phyloP scores from a whole-genome alignment of 2,329 filamentous ascomycete species.

The Phyllosticta citrichinensis region DNA sequence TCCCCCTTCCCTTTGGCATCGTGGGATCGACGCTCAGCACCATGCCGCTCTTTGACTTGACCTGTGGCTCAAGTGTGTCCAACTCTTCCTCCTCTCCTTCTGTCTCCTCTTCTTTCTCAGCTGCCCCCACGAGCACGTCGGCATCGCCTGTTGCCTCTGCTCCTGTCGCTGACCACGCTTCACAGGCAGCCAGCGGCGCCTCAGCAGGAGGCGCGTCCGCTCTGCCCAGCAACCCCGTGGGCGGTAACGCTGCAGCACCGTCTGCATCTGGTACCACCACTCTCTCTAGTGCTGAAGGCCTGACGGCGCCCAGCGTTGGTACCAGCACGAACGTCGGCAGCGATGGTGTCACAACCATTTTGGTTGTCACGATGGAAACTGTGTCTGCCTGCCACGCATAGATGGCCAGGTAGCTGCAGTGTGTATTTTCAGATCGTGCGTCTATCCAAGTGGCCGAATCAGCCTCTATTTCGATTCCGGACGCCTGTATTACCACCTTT shows the following conservation, averaged over 20 bases:
- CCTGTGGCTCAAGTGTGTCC: slow-evolving; percentile 16
- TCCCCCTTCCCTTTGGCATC: slow-evolving; percentile 61
- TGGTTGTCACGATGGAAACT: neutral
- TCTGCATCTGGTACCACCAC: neutral
- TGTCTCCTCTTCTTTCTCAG: neutral
- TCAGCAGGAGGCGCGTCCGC: neutral
- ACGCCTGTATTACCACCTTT: neutral
- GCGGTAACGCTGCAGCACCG: neutral
- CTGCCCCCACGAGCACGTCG: too few species aligned
- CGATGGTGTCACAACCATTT: neutral
- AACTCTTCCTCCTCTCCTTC: slow-evolving; percentile 10
- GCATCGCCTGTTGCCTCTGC: neutral
- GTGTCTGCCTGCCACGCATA: neutral
- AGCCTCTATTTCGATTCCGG: too few species aligned
- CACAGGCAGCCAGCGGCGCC: neutral
- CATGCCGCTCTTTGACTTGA: slow-evolving; percentile 25
- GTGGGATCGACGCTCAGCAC: slow-evolving; percentile 38
- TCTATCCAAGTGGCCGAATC: neutral
- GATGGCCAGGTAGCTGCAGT: neutral
- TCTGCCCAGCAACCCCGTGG: neutral
- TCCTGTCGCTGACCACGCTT: neutral
- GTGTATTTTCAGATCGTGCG: neutral
- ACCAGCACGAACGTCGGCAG: neutral
- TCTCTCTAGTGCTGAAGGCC: neutral
- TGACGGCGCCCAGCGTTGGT: neutral